Evolutionary conservation across 2,329 filamentous ascomycete species (phyloP).

Genomic region (Venturia pyrina): DNA sequence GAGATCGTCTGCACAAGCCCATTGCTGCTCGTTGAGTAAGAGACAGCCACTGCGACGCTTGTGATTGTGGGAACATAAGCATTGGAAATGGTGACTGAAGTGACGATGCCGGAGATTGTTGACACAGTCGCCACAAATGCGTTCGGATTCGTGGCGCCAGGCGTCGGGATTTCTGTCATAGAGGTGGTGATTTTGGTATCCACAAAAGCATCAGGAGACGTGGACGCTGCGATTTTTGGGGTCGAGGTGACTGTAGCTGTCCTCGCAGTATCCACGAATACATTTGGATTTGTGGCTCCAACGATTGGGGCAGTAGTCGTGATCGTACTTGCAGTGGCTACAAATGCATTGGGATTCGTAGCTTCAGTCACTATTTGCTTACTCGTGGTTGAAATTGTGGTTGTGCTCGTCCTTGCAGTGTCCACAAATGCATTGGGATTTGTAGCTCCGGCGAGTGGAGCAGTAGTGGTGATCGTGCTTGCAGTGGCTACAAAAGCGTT

Average conservation of each 20-base stretch:
- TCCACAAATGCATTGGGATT: neutral
- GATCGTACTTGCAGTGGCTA: neutral
- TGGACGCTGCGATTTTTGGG: neutral
- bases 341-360: neutral
- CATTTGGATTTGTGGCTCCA: neutral
- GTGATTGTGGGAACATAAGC: constrained; percentile 1
- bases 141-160: neutral
- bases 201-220: neutral
- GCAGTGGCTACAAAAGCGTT: neutral
- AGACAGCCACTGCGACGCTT: neutral
- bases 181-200: neutral
- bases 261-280: neutral
- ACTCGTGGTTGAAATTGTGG: neutral
- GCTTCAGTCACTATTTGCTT: no score
- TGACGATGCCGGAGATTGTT: neutral
- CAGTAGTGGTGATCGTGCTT: neutral
- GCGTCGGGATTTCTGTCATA: neutral
- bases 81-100: neutral
- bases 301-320: neutral
- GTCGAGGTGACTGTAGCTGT: neutral
- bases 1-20: neutral
- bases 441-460: neutral
- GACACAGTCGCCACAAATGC: neutral
- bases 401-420: neutral
- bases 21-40: neutral